phyloP scores from a whole-genome alignment of 768 basidiomycete genomes.

The Leucogyrophana mollusca region DNA sequence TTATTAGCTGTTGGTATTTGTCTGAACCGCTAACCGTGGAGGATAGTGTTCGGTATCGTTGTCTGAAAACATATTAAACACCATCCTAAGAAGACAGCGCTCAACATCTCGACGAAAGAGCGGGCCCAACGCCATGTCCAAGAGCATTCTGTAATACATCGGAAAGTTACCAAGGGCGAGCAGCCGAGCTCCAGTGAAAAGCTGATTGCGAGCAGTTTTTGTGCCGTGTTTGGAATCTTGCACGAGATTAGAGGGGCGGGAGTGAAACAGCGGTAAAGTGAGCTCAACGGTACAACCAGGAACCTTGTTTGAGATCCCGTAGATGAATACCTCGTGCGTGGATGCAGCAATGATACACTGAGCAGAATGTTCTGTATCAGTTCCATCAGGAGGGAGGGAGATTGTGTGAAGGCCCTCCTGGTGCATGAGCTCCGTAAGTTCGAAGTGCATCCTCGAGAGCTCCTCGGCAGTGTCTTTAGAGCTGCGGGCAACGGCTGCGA shows the following conservation, averaged over 20 bases:
- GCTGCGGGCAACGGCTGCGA: constrained; percentile 1
- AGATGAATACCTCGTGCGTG: background rate
- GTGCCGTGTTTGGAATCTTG: constrained; percentile 32
- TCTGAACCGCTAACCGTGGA: too few relatives aligned
- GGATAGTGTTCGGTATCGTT: too few relatives aligned
- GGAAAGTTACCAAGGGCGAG: constrained; percentile 22
- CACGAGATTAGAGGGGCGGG: constrained; percentile 4
- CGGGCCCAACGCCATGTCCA: constrained; percentile 8
- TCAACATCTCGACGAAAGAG: constrained; percentile 30
- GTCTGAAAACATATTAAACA: too few relatives aligned
- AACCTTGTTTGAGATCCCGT: background rate
- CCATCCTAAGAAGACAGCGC: too few relatives aligned
- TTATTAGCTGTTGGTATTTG: too few relatives aligned
- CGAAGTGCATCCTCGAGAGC: background rate
- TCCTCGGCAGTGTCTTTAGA: background rate
- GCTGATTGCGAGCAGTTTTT: constrained; percentile 31
- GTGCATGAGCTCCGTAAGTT: background rate
- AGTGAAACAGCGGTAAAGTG: background rate
- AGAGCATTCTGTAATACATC: background rate
- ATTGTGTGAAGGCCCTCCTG: background rate
- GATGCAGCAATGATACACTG: background rate
- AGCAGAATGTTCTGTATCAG: background rate
- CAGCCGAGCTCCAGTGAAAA: constrained; percentile 28
- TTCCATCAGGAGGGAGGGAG: background rate
- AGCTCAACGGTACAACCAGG: background rate